Evolutionary conservation across 139 green algal genomes (phyloP), one percentile per base, ranked within the genome.

Genomic region (Tetradesmus obliquus): DNA sequence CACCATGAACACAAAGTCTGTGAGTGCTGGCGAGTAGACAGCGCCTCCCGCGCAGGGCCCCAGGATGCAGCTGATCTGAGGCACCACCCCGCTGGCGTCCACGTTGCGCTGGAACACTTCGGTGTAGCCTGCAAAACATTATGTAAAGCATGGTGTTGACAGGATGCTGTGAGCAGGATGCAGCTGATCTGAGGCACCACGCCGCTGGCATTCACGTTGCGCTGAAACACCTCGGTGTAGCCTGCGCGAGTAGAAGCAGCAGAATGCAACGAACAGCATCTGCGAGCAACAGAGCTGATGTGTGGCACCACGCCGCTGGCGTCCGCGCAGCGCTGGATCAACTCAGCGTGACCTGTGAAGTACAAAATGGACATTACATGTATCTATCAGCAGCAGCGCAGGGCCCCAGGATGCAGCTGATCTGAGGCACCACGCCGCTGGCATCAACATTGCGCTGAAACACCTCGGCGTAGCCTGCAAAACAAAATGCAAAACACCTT

Each of bases 11-110:
- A 91, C 95, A 91, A 97, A 97, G 93, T 97, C 95, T 1, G 95
- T 97, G 51, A 97, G 94, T 7, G 96, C 95, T 53, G 95, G 95
- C 4, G 96, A 97, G 90, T 97, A 97, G 32, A 97, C 95, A 4
- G 95, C 95, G 1, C 95, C 95, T 19, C 95, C 95, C 0, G 95
- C 95, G 58, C 95, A 97, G 1, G 95, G 95, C 1, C 95, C 95
- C 94, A 97, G 95, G 79, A 97, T 95, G 24, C 97, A 76, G 3
- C 95, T 97, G 51, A 97, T 88, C 92, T 96, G 94, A 13, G 95
- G 95, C n/a, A 97, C 87, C 3, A 97, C 94, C n/a, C 95, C 95
- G n/a, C 92, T 95, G 15, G 95, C 95, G 72, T 97, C 91, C 71
- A 97, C 95, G 84, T 97, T 97, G 22, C 95, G 86, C 92, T 95